Evolutionary conservation across 2,329 filamentous ascomycete genomes (phyloP), one percentile per base, ranked within the genome.

Genomic region (Parasarocladium wereldwijsianum): DNA sequence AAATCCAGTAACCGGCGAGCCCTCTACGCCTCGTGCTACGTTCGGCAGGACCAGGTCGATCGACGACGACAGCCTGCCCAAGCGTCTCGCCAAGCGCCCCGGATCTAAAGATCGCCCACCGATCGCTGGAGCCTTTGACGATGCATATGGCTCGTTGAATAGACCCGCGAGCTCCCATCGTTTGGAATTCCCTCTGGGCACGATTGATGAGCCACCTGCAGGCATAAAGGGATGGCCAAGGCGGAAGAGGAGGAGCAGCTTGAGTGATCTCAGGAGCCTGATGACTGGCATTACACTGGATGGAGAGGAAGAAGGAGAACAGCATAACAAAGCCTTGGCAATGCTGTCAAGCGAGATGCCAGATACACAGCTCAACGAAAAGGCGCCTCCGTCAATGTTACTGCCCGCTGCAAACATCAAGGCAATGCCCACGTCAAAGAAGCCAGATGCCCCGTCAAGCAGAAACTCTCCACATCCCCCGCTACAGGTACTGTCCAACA

Each of bases 171-270:
- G 71, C 45, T 70, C 70, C 3, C 60, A 71, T 39, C 60, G 62
- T 22, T 52, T 66, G 12, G 65, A 70, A 40, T 66, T 64, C 8
- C 58, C 60, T 25, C 54, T 73, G 2, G 66, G 69, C 43, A 73
- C 69, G 0, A 73, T 74, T 29, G 68, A 67, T 11, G 69, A 73
- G 43, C 69, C 69, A 1, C 62, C 65, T 32, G 47, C 52, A 5
- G 38, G 43, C 7, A 39, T 48, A 4, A 36, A 47, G 1, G 64
- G 58, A 39, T 49, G 49, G n/a, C 55, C 60, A 25, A 75, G 69
- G 47, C 86, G 76, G 39, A 94, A 93, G 59, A 70, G 87, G 32
- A 76, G 87, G 47, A 94, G 86, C 55, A 94, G 86, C 16, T 58
- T 96, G 24, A 93, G 86, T 4, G 87, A 96, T 50, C 63, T 96